phyloP scores from a whole-genome alignment of 139 green algal species.

The Trebouxia sp. region DNA sequence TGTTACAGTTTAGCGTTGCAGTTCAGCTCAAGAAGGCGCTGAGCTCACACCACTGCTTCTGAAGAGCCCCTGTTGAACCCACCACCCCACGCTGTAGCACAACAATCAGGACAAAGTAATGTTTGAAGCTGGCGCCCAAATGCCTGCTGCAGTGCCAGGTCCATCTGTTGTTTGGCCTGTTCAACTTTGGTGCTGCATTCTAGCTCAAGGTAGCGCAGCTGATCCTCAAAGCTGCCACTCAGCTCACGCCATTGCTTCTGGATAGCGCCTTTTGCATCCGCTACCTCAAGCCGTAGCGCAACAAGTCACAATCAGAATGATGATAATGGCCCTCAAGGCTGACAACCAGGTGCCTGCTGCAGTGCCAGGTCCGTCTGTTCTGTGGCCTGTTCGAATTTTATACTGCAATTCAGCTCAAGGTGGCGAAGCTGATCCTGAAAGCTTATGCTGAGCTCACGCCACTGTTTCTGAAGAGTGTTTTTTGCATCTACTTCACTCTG shows the following conservation, averaged over 20 bases:
- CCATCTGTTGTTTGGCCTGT: no score
- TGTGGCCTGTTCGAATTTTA: not conserved
- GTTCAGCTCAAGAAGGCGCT: conserved; percentile 46
- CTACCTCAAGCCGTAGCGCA: not conserved
- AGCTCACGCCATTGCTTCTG: conserved; percentile 50
- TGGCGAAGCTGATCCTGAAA: conserved; percentile 48
- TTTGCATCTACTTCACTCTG: conserved; percentile 29
- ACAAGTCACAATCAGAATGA: not conserved
- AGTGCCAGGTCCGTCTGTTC: conserved; percentile 13
- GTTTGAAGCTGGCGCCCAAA: conserved; percentile 43
- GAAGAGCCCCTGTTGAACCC: conserved; percentile 43
- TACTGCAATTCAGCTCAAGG: conserved; percentile 45
- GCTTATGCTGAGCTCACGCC: conserved; percentile 46
- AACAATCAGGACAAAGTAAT: no score
- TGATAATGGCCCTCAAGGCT: no score
- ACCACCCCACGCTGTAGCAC: not conserved
- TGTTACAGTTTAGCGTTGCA: not conserved
- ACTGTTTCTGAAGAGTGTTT: conserved; percentile 50
- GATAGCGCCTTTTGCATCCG: conserved; percentile 44
- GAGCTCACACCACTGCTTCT: conserved; percentile 50
- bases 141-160: no score
- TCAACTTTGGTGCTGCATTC: conserved; percentile 24
- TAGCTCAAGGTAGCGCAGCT: conserved; percentile 48
- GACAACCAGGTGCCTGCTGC: conserved; percentile 44
- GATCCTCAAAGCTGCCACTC: conserved; percentile 40